Evolutionary conservation across 1,284 basidiomycete genomes (phyloP), one percentile per base, ranked within the genome.

Genomic region (Blastosporella zonata): DNA sequence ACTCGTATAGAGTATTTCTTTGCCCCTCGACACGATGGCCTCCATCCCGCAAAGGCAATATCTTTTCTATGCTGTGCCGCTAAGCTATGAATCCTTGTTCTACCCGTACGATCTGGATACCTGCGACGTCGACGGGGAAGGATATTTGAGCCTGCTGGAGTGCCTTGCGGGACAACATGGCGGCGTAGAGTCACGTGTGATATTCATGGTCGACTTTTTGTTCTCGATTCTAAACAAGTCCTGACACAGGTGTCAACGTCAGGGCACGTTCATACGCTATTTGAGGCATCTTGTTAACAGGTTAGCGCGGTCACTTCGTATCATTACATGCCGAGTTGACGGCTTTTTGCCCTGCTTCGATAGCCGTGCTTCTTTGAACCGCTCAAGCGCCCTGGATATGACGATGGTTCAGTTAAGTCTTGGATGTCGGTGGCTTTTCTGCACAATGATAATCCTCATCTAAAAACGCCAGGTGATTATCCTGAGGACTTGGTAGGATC

Each of bases 361-460:
- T 15, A 39, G 38, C 20, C 29, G 46, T 12, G 38, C 46, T 41
- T 41, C 46, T 41, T 9, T 31, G 8, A 13, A 13, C 46, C 37
- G 46, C 38, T 22, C 27, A 34, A 40, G 17, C 4, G 37, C 37
- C 46, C 21, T 22, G 18, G 20, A 38, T 41, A 25, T 35, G 29
- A 3, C 13, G 8, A 7, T 31, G 13, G 6, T 31, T 12, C 13
- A 27, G 5, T 9, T 5, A 5, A 27, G 9, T 5, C 25, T 27
- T 27, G 25, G 5, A 27, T 5, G 25, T 9, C 25, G 9, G 25
- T 27, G 25, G 25, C 5, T 27, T 27, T 27, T 5, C 25, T 27
- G 25, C 25, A 27, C 25, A 6, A 27, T 27, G 25, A 27, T 27
- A 5, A 27, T 27, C 25, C 9, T 9, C 25, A 9, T 27, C 25